These are phyloP conservation scores for Fusarium vanettenii DNA, from an alignment of 2,329 filamentous ascomycete species.

Conservation along the genomic window DNA sequence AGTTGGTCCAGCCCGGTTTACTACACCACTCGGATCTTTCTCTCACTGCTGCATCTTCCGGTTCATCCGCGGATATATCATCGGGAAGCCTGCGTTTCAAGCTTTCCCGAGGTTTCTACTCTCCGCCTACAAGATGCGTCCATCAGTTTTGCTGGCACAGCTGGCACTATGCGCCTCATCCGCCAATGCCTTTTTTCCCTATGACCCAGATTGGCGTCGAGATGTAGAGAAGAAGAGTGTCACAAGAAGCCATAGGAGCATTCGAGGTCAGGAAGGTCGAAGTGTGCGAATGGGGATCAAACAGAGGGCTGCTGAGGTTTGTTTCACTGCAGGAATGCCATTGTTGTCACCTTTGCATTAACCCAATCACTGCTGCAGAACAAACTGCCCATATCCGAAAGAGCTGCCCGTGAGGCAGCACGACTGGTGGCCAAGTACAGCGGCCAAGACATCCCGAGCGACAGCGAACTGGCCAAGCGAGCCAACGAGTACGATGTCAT, in stretches of 20 bases:
- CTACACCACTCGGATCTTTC: slow-evolving; percentile 14
- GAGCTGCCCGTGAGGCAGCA: slow-evolving; percentile 52
- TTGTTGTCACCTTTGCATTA: slow-evolving; percentile 14
- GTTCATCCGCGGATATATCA: slow-evolving; percentile 18
- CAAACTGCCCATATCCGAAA: slow-evolving; percentile 47
- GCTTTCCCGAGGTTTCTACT: slow-evolving; percentile 6
- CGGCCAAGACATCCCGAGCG: slow-evolving; percentile 24
- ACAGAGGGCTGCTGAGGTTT: slow-evolving; percentile 51
- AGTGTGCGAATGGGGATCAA: slow-evolving; percentile 56
- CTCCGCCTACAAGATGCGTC: slow-evolving; percentile 53
- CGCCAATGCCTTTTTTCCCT: slow-evolving; percentile 62
- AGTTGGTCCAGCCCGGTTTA: slow-evolving; percentile 24
- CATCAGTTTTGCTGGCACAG: slow-evolving; percentile 54
- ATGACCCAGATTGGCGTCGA: slow-evolving; percentile 52
- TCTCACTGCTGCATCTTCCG: slow-evolving; percentile 12
- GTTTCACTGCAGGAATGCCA: slow-evolving; percentile 21
- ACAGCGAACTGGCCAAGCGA: slow-evolving; percentile 47
- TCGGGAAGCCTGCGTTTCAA: slow-evolving; percentile 5
- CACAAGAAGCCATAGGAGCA: slow-evolving; percentile 40
- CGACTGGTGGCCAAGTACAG: slow-evolving; percentile 56
- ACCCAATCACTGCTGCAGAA: slow-evolving; percentile 43
- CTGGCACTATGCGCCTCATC: slow-evolving; percentile 61
- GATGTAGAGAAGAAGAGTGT: slow-evolving; percentile 40
- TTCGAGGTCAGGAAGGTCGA: slow-evolving; percentile 14
- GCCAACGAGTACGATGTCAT: slow-evolving; percentile 61